Conservation (phyloP, 495 filamentous ascomycete genomes). For the Hyaloscypha hepaticicola region DNA sequence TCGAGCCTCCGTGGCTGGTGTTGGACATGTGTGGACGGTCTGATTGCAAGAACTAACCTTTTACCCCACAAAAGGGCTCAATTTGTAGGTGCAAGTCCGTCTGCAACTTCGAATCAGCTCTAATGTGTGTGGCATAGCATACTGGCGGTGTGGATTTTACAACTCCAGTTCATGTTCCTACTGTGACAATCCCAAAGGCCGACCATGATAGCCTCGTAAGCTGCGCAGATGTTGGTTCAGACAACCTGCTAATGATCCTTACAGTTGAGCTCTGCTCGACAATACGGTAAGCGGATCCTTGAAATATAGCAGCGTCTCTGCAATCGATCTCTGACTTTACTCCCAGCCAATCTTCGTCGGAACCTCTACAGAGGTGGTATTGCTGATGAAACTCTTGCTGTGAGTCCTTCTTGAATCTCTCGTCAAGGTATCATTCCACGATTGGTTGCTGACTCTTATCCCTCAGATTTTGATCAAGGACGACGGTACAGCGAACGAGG, state of each 20-base stretch:
- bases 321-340: conserved; percentile 15
- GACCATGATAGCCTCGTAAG: conserved; percentile 58
- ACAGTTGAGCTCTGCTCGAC: conserved; percentile 32
- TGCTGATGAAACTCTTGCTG: conserved; percentile 58
- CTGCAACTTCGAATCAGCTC: background rate
- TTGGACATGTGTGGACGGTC: conserved; percentile 7
- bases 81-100: conserved; percentile 26
- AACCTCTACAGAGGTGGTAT: conserved; percentile 65
- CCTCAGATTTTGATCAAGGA: conserved; percentile 55
- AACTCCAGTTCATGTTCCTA: conserved; percentile 36
- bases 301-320: conserved; percentile 23
- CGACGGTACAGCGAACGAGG: conserved; percentile 31
- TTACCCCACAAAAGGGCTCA: conserved; percentile 29
- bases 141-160: conserved; percentile 37
- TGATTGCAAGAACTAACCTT: conserved; percentile 15
- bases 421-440: background rate
- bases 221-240: conserved; percentile 1
- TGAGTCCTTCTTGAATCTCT: conserved; percentile 35
- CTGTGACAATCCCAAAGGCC: conserved; percentile 51
- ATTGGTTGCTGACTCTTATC: background rate
- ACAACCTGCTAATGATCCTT: conserved; percentile 9
- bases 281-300: conserved; percentile 46
- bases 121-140: conserved; percentile 36
- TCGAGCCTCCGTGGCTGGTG: background rate
- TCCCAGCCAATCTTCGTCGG: conserved; percentile 57